These are phyloP conservation scores for Boletus hoseneyae DNA, from an alignment of 1,284 basidiomycete species.

Conservation along the genomic window DNA sequence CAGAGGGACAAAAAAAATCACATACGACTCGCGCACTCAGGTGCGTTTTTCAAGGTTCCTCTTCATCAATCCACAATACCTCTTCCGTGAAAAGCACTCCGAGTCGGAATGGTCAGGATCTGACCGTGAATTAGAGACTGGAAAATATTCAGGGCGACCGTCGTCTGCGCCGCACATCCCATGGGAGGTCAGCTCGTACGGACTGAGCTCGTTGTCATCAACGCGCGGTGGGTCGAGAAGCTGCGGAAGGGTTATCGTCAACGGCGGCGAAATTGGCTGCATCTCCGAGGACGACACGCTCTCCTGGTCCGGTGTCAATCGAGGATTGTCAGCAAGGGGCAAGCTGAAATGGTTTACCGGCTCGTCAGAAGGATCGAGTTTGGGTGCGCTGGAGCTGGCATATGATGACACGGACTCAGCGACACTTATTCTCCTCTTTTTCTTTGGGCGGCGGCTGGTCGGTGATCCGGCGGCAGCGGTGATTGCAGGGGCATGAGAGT, in stretches of 20 bases:
- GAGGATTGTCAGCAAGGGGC: constrained; percentile 29
- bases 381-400: constrained; percentile 28
- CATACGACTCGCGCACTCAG: constrained; percentile 25
- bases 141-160: constrained; percentile 36
- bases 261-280: constrained; percentile 34
- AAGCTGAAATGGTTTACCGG: constrained; percentile 17
- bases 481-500: constrained; percentile 36
- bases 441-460: constrained; percentile 29
- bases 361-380: constrained; percentile 27
- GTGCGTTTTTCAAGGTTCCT: constrained; percentile 26
- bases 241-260: constrained; percentile 30
- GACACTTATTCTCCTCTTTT: constrained; percentile 37
- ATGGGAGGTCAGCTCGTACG: constrained; percentile 29
- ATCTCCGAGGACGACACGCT: constrained; percentile 36
- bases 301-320: constrained; percentile 33
- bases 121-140: constrained; percentile 41
- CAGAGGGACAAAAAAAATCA: constrained; percentile 1
- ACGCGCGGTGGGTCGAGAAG: constrained; percentile 25
- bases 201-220: constrained; percentile 24
- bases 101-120: constrained; percentile 33
- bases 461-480: constrained; percentile 30
- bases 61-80: constrained; percentile 20
- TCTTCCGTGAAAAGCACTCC: constrained; percentile 27
- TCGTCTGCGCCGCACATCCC: constrained; percentile 24
- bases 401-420: constrained; percentile 35